Conservation (phyloP, 495 filamentous ascomycete genomes). For the Aspergillus biplanus region DNA sequence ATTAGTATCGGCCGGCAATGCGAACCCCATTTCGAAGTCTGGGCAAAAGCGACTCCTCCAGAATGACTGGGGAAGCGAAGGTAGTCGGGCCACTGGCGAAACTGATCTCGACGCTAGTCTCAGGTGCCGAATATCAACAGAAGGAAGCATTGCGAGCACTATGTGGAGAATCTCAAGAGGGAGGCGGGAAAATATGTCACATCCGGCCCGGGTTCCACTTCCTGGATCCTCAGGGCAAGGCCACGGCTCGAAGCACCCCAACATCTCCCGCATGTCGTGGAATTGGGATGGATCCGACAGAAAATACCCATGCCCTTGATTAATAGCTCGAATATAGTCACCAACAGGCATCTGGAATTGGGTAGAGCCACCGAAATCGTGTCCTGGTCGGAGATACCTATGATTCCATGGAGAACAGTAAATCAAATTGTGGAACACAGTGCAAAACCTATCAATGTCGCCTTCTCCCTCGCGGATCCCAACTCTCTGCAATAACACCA, state of each 20-base stretch:
- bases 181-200: conserved; percentile 1
- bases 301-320: conserved; percentile 7
- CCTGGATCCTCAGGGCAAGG: too few relatives aligned
- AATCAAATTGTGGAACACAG: neutral
- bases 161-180: conserved; percentile 6
- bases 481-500: conserved; percentile 12
- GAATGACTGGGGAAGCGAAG: conserved; percentile 12
- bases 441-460: conserved; percentile 2
- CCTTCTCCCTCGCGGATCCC: neutral
- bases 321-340: neutral
- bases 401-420: conserved; percentile 14
- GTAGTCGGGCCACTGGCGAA: conserved; percentile 1
- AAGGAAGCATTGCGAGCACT: neutral
- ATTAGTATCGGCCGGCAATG: neutral
- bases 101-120: conserved; percentile 2
- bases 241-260: neutral
- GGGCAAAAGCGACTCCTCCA: conserved; percentile 7
- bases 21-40: conserved; percentile 16
- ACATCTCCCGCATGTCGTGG: neutral
- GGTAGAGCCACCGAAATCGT: conserved; percentile 14
- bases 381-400: conserved; percentile 9
- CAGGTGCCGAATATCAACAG: neutral
- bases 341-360: conserved; percentile 10
- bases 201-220: neutral
- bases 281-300: neutral